A percentile compares a stretch with the other conserved stretches of the same genome.
Evolutionary conservation across 2,329 filamentous ascomycete genomes (phyloP).

Genomic region (Fusarium pseudograminearum): DNA sequence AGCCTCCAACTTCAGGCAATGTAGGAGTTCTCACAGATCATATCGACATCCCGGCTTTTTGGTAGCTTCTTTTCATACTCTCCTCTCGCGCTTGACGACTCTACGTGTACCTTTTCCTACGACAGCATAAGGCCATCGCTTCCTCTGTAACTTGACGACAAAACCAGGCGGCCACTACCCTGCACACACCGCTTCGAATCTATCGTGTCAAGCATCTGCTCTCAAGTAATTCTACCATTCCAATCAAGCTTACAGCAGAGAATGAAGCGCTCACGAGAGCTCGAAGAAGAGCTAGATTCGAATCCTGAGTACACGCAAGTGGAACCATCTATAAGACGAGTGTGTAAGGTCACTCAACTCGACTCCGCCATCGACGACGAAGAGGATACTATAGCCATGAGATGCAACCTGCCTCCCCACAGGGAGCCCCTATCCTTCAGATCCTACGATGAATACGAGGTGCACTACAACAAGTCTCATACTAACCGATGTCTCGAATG

Average conservation of each 20-base stretch:
- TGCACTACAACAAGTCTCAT: conserved; percentile 85
- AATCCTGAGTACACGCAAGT: conserved; percentile 42
- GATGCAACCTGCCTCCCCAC: conserved; percentile 86
- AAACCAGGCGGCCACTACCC: conserved; percentile 21
- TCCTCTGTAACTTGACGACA: conserved; percentile 3
- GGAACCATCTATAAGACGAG: conserved; percentile 46
- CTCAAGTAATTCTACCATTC: conserved; percentile 46
- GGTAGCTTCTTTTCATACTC: not conserved
- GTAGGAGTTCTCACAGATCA: conserved; percentile 5
- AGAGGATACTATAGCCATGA: conserved; percentile 67
- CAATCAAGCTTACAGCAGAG: conserved; percentile 50
- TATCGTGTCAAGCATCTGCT: conserved; percentile 25
- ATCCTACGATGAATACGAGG: conserved; percentile 84
- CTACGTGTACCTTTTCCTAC: not conserved
- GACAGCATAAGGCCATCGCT: not conserved
- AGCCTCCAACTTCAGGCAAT: conserved; percentile 12
- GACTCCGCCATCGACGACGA: conserved; percentile 58
- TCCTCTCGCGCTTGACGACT: not conserved
- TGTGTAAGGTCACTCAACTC: conserved; percentile 70
- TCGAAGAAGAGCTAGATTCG: conserved; percentile 60
- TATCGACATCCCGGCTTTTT: not conserved
- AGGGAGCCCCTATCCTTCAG: conserved; percentile 75
- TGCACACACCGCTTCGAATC: conserved; percentile 41
- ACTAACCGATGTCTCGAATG: conserved; percentile 88
- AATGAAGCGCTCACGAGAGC: conserved; percentile 75